Evolutionary conservation across 2,329 filamentous ascomycete species (phyloP).

Genomic region (Fusarium denticulatum): DNA sequence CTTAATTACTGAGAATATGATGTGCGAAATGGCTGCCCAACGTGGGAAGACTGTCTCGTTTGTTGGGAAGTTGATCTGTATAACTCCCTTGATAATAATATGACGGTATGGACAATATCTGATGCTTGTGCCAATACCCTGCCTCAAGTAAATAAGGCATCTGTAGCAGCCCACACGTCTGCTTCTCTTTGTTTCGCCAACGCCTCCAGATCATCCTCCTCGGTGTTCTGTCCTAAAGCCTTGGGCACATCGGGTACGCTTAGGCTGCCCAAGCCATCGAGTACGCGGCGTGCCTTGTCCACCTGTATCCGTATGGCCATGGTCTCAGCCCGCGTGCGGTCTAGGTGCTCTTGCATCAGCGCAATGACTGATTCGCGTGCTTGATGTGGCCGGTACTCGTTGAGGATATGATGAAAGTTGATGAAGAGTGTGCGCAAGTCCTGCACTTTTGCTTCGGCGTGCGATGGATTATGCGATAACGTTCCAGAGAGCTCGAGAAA

Average conservation of each 20-base stretch:
- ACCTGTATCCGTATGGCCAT: conserved; percentile 72
- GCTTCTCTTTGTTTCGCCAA: conserved; percentile 41
- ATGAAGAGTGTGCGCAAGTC: conserved; percentile 85
- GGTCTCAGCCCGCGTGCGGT: conserved; percentile 77
- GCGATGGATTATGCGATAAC: conserved; percentile 42
- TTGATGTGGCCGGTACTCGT: conserved; percentile 94
- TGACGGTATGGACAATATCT: background rate
- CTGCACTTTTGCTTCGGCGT: conserved; percentile 76
- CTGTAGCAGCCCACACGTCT: conserved; percentile 56
- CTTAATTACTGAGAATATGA: background rate
- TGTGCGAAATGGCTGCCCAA: background rate
- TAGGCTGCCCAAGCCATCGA: conserved; percentile 73
- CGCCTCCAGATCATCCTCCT: conserved; percentile 31
- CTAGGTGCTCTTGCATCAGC: conserved; percentile 87
- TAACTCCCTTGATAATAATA: background rate
- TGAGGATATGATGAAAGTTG: conserved; percentile 93
- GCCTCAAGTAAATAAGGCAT: conserved; percentile 51
- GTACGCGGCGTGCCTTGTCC: conserved; percentile 76
- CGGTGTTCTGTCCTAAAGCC: conserved; percentile 22
- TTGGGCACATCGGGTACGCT: conserved; percentile 46
- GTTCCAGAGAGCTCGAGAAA: conserved; percentile 83
- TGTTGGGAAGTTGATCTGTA: background rate
- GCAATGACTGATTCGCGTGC: conserved; percentile 86
- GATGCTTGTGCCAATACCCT: background rate
- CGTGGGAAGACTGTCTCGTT: background rate